A percentile compares a stretch with the other conserved stretches of the same genome.
phyloP scores from a whole-genome alignment of 176 grass and related monocot genomes.

The Cenchrus purpureus region DNA sequence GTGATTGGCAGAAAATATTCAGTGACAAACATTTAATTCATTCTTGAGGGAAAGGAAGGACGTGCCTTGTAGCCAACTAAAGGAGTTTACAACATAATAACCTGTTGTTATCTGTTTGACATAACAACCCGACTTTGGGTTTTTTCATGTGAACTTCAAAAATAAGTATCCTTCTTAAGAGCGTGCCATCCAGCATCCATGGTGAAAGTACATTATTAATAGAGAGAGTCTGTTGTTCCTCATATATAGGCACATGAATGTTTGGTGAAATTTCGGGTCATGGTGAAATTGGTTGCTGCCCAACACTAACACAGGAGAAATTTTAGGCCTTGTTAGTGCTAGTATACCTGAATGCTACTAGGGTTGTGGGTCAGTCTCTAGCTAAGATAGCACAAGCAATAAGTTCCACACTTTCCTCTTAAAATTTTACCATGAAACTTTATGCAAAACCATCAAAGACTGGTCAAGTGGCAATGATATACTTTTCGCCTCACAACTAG shows the following conservation, averaged over 20 bases:
- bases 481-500: neutral
- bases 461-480: neutral
- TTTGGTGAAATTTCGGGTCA: neutral
- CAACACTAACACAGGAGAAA: neutral
- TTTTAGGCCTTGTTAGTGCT: neutral
- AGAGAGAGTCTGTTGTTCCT: neutral
- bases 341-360: neutral
- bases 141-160: neutral
- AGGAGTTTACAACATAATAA: neutral
- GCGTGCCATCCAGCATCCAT: neutral
- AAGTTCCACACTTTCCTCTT: neutral
- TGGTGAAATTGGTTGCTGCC: neutral
- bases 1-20: neutral
- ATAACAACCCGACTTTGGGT: neutral
- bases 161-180: neutral
- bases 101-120: constrained; percentile 9
- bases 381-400: neutral
- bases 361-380: neutral
- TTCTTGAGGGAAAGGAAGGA: neutral
- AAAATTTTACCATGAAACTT: neutral
- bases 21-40: neutral
- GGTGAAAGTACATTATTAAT: constrained; percentile 19
- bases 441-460: neutral
- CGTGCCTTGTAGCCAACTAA: neutral
- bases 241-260: neutral